Evolutionary conservation across 345 rosid genomes (phyloP).

Genomic region (Arabidopsis suecica): DNA sequence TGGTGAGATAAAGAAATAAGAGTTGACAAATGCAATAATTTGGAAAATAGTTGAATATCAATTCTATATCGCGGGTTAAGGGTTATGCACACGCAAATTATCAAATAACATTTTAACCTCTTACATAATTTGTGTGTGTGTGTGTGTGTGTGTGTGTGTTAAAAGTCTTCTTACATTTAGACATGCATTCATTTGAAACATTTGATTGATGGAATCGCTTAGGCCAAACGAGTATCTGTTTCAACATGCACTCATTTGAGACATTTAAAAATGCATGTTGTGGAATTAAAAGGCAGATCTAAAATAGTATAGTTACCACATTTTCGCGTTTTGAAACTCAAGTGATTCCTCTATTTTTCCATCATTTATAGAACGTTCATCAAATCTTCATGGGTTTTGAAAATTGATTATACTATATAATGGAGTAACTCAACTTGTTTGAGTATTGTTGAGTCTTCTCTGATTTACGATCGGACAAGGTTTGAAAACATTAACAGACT

Average conservation of each 20-base stretch:
- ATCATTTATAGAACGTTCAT: not conserved
- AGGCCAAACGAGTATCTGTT: not conserved
- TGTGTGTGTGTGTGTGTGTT: too few species aligned
- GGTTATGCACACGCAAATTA: not conserved
- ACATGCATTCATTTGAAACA: too few species aligned
- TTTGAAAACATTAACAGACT: not conserved
- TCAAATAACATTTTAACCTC: not conserved
- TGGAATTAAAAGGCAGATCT: not conserved
- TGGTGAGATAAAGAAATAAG: not conserved
- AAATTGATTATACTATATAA: too few species aligned
- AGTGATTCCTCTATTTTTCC: not conserved
- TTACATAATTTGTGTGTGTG: not conserved
- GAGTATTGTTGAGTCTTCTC: not conserved
- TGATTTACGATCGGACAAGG: not conserved
- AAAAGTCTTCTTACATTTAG: too few species aligned
- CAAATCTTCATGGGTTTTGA: not conserved
- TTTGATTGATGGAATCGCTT: not conserved
- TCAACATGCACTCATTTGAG: not conserved
- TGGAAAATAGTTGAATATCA: not conserved
- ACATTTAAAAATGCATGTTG: not conserved
- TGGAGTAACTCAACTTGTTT: not conserved
- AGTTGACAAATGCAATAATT: constrained; percentile 4
- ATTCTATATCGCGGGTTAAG: not conserved
- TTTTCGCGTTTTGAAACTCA: not conserved
- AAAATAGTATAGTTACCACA: not conserved